Percentiles rank a stretch among this genome's conserved stretches.
These are phyloP conservation scores for Wallemia ichthyophaga DNA, from an alignment of 1,284 basidiomycete species.

Conservation along the genomic window DNA sequence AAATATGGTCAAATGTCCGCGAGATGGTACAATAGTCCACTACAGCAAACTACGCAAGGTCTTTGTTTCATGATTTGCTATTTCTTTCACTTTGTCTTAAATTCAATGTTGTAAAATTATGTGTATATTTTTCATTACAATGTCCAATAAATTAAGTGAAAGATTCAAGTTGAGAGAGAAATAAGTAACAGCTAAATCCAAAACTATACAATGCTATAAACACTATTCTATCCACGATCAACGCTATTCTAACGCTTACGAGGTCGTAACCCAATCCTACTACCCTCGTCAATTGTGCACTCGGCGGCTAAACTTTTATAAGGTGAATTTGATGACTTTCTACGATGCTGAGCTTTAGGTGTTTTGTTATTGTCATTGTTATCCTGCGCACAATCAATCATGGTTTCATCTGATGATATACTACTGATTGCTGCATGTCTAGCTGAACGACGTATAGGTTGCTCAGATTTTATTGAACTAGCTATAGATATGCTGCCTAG, in stretches of 20 bases:
- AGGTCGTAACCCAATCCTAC: background rate
- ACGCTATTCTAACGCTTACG: background rate
- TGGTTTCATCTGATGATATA: background rate
- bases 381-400: background rate
- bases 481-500: background rate
- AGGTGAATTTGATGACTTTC: background rate
- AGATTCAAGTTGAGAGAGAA: no score
- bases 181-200: no score
- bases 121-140: background rate
- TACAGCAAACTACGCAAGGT: constrained; percentile 49
- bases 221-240: background rate
- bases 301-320: background rate
- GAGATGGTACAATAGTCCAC: constrained; percentile 32
- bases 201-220: no score
- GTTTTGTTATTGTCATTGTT: background rate
- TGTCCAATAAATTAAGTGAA: no score
- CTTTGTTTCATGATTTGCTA: constrained; percentile 32
- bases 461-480: background rate
- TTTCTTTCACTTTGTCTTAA: background rate
- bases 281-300: background rate
- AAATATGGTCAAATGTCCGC: constrained; percentile 48
- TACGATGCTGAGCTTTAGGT: background rate
- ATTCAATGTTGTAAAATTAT: background rate
- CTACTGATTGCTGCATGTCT: background rate
- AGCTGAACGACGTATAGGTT: background rate